These are phyloP conservation scores for Epichloe coenophiala DNA, from an alignment of 2,329 filamentous ascomycete genomes.

Conservation along the genomic window DNA sequence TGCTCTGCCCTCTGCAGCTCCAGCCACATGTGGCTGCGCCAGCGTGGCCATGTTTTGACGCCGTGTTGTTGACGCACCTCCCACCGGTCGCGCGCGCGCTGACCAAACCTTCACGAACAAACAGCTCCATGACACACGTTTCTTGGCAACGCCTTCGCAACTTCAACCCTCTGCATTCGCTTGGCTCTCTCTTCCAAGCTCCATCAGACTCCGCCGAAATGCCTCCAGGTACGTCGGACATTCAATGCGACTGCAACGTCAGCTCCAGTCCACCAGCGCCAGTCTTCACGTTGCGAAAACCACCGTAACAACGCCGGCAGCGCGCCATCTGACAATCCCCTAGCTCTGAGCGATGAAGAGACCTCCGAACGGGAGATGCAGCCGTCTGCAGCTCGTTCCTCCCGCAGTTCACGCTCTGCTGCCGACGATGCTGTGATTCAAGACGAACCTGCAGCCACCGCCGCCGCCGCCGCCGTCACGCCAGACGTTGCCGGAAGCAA, in stretches of 20 bases:
- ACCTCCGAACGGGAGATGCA: slow-evolving; percentile 18
- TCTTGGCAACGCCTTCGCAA: neutral
- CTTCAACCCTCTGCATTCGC: neutral
- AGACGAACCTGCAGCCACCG: neutral
- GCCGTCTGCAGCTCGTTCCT: slow-evolving; percentile 9
- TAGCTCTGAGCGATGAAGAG: slow-evolving; percentile 25
- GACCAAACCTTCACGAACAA: neutral
- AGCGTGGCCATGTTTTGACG: neutral
- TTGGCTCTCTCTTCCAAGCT: neutral
- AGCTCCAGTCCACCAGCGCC: neutral
- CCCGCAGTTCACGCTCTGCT: slow-evolving; percentile 13
- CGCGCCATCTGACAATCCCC: slow-evolving; percentile 8
- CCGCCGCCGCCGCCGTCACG: slow-evolving; percentile 8
- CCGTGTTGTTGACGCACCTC: neutral
- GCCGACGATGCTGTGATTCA: slow-evolving; percentile 3
- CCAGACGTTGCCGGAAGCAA: slow-evolving; percentile 13
- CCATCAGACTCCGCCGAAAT: neutral
- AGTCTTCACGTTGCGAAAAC: neutral
- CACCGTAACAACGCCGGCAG: neutral
- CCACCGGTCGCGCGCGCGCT: neutral
- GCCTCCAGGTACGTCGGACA: slow-evolving; percentile 3
- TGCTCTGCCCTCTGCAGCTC: neutral
- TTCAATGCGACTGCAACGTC: neutral
- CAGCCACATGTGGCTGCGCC: neutral
- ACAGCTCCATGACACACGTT: neutral